Conservation (phyloP, 371 early-diverging fungal species). For the Dinochytrium kinnereticum region DNA sequence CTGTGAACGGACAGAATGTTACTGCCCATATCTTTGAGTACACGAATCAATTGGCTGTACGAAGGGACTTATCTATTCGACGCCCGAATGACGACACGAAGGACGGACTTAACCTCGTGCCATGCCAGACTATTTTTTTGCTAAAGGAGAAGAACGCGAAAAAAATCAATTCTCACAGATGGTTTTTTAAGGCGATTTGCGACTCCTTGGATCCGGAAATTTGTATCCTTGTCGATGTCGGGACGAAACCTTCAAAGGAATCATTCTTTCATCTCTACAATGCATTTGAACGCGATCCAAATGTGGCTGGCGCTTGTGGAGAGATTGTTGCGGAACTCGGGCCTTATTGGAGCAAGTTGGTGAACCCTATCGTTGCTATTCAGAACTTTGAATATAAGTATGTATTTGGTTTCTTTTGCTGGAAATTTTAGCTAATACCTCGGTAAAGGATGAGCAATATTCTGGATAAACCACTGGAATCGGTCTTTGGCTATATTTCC, state of each 20-base stretch:
- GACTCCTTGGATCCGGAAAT: slow-evolving; percentile 42
- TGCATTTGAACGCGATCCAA: slow-evolving; percentile 83
- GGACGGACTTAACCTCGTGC: slow-evolving; percentile 50
- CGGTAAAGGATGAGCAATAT: slow-evolving; percentile 88
- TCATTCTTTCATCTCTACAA: slow-evolving; percentile 77
- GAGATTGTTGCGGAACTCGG: slow-evolving; percentile 86
- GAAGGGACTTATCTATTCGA: slow-evolving; percentile 7
- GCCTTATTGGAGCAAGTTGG: slow-evolving; percentile 32
- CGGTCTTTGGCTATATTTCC: slow-evolving; percentile 94
- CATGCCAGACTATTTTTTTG: slow-evolving; percentile 85
- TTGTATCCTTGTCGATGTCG: slow-evolving; percentile 83
- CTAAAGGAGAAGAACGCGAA: slow-evolving; percentile 71
- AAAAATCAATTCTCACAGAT: slow-evolving; percentile 52
- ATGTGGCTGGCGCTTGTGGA: slow-evolving; percentile 90
- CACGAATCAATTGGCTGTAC: slow-evolving; percentile 75
- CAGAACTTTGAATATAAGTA: slow-evolving; percentile 84
- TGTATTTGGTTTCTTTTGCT: neutral
- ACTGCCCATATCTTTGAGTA: slow-evolving; percentile 88
- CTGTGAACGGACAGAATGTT: slow-evolving; percentile 50
- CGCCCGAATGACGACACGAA: slow-evolving; percentile 3
- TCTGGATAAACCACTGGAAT: slow-evolving; percentile 94
- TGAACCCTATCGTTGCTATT: slow-evolving; percentile 62
- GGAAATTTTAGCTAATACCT: no score
- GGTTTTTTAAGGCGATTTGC: slow-evolving; percentile 54
- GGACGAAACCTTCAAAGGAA: slow-evolving; percentile 80